Conservation (phyloP, 257 asterid genomes). For the Salvia rosmarinus region DNA sequence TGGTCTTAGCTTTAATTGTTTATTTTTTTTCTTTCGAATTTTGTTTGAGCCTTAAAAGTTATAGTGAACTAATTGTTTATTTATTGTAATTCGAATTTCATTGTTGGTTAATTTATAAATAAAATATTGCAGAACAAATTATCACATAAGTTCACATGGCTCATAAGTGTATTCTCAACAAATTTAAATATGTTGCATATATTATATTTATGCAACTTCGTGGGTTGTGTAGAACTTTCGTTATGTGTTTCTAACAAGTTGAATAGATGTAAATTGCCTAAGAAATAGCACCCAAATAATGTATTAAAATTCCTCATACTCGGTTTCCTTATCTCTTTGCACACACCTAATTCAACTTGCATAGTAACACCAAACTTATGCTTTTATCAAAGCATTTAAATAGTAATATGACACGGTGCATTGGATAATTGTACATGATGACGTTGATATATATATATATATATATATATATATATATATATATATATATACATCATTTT, state of each 20-base stretch:
- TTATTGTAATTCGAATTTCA: too few relatives aligned
- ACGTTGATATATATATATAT: not conserved
- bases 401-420: slow-evolving; percentile 7
- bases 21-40: not conserved
- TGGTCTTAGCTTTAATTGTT: not conserved
- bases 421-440: slow-evolving; percentile 25
- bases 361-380: slow-evolving; percentile 41
- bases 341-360: slow-evolving; percentile 22
- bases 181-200: too few relatives aligned
- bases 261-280: not conserved
- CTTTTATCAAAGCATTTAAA: slow-evolving; percentile 34
- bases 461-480: too few relatives aligned
- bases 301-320: not conserved
- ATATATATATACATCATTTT: too few relatives aligned
- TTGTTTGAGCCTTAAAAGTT: not conserved
- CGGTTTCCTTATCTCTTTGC: slow-evolving; percentile 31
- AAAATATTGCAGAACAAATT: too few relatives aligned
- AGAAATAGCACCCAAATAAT: not conserved
- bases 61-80: too few relatives aligned
- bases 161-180: too few relatives aligned
- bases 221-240: too few relatives aligned
- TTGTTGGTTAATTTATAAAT: too few relatives aligned
- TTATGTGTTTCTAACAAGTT: not conserved
- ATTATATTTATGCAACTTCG: too few relatives aligned
- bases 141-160: too few relatives aligned